Base-by-base conservation (phyloP, 768 basidiomycete genomes). In the Amanita muscaria region DNA sequence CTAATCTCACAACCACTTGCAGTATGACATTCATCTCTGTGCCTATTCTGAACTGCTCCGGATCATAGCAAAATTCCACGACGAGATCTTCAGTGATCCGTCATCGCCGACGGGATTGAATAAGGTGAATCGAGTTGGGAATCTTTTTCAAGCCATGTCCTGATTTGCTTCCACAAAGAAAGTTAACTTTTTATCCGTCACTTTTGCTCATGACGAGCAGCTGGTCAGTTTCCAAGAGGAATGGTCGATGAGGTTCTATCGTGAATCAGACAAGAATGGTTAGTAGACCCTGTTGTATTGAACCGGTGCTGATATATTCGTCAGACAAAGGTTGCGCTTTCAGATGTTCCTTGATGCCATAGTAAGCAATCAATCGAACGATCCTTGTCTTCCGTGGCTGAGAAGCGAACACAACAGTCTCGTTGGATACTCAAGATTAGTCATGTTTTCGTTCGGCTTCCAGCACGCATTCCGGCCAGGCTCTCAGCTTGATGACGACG, bases 381-480 rank as follows among this genome's bases (percentile, higher is more conserved):
- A 16, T 3, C 23, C 25, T 41, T 40, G n/a, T 10, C 16, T 27
- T 49, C 38, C n/a, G n/a, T n/a, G n/a, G n/a, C n/a, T n/a, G n/a
- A n/a, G 46, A 12, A 47, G 44, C 43, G 27, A 1, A 18, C 21
- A 27, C 31, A 37, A 1, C 44, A 88, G 85, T 71, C 69, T 85
- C 33, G 80, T 83, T 46, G 76, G 68, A 22, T 89, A 88, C 54
- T 83, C 83, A 27, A 72, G 87, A 12, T 75, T 89, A 9, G 87
- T 89, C 39, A 86, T 88, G 83, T 87, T 76, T 55, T 88, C 87
- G 0, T 88, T 89, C 53, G 86, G 83, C 4, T 88, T 88, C 64
- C 86, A 89, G 51, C 81, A 88, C 52, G 85, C 85, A 2, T 87
- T 77, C 59, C 75, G 80, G 51, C 74, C 81, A 6, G 83, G 84